These are phyloP conservation scores for Fusarium pseudocircinatum DNA, from an alignment of 2,329 filamentous ascomycete genomes.

Conservation along the genomic window DNA sequence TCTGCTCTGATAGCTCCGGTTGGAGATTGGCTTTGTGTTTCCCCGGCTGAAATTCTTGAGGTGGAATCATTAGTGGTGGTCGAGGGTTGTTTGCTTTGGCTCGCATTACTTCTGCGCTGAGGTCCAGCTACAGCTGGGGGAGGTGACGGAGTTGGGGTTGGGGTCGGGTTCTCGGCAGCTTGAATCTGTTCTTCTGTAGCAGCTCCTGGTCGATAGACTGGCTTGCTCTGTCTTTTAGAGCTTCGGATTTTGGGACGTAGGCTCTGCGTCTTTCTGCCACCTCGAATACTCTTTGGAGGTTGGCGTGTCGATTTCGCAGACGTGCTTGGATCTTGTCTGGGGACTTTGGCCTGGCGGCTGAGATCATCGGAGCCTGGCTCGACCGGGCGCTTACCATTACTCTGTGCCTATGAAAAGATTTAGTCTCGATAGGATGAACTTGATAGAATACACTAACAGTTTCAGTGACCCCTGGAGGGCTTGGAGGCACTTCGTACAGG, in stretches of 20 bases:
- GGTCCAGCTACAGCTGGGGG: neutral
- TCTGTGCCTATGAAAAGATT: neutral
- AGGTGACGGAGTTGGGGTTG: neutral
- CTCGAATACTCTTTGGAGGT: neutral
- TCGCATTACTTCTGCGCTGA: neutral
- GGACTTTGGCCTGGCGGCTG: neutral
- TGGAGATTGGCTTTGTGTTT: neutral
- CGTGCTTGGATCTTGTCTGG: neutral
- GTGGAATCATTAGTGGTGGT: neutral
- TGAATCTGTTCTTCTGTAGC: neutral
- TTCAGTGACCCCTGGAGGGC: neutral
- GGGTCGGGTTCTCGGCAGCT: neutral
- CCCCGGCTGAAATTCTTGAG: neutral
- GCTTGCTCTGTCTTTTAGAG: neutral
- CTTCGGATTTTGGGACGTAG: neutral
- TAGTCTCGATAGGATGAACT: neutral
- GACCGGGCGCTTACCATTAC: slow-evolving; percentile 1
- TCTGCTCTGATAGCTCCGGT: neutral
- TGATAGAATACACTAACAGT: neutral
- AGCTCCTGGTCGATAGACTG: accelerated
- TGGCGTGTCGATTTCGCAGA: neutral
- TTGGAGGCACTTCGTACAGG: neutral
- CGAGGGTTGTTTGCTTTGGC: neutral
- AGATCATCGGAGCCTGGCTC: neutral
- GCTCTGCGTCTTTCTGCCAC: neutral